Evolutionary conservation across 495 filamentous ascomycete genomes (phyloP).

Genomic region (Massariosphaeria phaeospora): DNA sequence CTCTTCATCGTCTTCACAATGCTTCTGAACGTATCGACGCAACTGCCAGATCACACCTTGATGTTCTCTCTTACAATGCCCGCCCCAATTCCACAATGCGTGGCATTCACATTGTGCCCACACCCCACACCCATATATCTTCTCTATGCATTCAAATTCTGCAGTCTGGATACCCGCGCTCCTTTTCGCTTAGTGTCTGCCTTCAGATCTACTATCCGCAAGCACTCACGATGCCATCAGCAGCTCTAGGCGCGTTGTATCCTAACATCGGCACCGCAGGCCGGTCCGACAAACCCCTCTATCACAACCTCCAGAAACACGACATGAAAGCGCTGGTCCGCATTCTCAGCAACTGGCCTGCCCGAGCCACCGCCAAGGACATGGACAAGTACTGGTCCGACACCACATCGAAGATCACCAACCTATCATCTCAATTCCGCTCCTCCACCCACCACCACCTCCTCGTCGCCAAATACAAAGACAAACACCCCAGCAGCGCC

Average conservation of each 20-base stretch:
- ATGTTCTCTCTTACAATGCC: constrained; percentile 5
- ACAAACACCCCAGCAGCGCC: neutral
- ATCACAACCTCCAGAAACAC: neutral
- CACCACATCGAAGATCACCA: neutral
- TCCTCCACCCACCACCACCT: neutral
- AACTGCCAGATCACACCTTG: no score
- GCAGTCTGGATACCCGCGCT: neutral
- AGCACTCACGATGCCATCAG: neutral
- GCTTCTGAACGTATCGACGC: neutral
- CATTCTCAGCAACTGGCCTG: constrained; percentile 5
- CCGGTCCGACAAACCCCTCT: neutral
- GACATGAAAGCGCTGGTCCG: constrained; percentile 12
- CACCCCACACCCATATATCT: neutral
- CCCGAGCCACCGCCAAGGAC: neutral
- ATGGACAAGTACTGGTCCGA: constrained; percentile 4
- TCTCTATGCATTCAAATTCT: neutral
- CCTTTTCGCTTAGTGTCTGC: neutral
- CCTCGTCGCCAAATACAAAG: neutral
- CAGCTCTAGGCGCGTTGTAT: constrained; percentile 3
- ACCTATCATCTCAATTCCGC: constrained; percentile 10
- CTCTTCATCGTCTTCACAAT: no score
- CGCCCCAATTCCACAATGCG: neutral
- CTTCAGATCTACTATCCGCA: neutral
- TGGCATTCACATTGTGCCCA: neutral
- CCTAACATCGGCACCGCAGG: neutral